A percentile compares a stretch with the other conserved stretches of the same genome.
Conservation (phyloP, 2,329 filamentous ascomycete genomes). For the Calonectria pauciramosa region DNA sequence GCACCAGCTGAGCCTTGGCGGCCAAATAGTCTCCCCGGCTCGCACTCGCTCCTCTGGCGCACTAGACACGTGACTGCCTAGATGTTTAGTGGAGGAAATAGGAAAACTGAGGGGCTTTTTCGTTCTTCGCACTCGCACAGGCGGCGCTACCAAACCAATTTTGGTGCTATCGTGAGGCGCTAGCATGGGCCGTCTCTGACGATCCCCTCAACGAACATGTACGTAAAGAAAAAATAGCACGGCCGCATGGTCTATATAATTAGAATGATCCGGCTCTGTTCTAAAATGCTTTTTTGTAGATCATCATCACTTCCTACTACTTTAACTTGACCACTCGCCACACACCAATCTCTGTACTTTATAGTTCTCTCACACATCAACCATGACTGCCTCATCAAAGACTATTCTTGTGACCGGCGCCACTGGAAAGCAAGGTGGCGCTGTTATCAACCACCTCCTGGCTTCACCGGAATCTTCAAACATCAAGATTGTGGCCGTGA, state of each 20-base stretch:
- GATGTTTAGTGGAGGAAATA: background rate
- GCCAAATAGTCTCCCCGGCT: background rate
- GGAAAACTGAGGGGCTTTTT: background rate
- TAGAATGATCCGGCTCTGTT: background rate
- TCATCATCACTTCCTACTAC: background rate
- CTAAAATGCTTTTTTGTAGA: background rate
- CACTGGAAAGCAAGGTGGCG: conserved; percentile 31
- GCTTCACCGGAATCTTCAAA: background rate
- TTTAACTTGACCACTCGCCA: background rate
- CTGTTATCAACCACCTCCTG: conserved; percentile 23
- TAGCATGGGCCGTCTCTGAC: background rate
- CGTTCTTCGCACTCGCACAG: background rate
- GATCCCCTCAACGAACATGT: background rate
- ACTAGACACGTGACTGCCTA: background rate
- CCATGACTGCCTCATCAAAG: background rate
- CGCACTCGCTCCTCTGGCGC: background rate
- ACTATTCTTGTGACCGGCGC: conserved; percentile 28
- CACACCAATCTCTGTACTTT: background rate
- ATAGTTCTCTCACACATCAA: too few species aligned
- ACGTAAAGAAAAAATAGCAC: background rate
- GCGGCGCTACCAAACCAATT: background rate
- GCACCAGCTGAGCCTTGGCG: background rate
- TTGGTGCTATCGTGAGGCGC: background rate
- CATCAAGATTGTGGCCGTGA: conserved; percentile 26
- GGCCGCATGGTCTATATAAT: background rate